Evolutionary conservation across 495 filamentous ascomycete species (phyloP).

Genomic region (Elaphomyces granulatus): DNA sequence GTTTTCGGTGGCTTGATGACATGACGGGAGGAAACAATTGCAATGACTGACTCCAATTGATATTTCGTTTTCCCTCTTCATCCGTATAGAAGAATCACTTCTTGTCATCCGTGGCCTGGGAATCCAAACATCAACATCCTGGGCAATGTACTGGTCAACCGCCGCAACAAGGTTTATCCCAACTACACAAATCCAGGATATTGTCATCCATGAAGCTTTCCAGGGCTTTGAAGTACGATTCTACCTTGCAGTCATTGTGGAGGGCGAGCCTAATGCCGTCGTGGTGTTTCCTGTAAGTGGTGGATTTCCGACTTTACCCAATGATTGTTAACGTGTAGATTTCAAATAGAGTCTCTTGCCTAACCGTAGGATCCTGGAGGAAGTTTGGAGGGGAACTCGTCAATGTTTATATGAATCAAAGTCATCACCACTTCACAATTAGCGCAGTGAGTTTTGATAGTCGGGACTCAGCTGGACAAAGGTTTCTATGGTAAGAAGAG

Average conservation of each 20-base stretch:
- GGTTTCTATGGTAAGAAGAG: background rate
- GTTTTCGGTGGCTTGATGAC: too few relatives aligned
- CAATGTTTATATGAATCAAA: slow-evolving; percentile 62
- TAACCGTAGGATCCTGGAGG: slow-evolving; percentile 52
- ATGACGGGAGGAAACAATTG: too few relatives aligned
- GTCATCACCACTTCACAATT: slow-evolving; percentile 16
- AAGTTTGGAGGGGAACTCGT: slow-evolving; percentile 69
- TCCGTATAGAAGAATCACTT: slow-evolving; percentile 57
- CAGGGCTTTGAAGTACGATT: slow-evolving; percentile 81
- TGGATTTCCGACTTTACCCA: background rate
- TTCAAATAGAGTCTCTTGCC: slow-evolving; percentile 46
- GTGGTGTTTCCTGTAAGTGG: slow-evolving; percentile 74
- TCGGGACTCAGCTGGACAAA: background rate
- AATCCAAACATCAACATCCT: slow-evolving; percentile 70
- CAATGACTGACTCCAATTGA: slow-evolving; percentile 6
- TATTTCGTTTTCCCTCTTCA: slow-evolving; percentile 1
- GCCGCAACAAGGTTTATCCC: slow-evolving; percentile 82
- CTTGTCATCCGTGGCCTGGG: slow-evolving; percentile 80
- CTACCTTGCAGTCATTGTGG: slow-evolving; percentile 80
- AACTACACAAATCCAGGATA: slow-evolving; percentile 77
- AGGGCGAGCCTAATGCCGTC: slow-evolving; percentile 74
- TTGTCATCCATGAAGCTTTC: slow-evolving; percentile 93
- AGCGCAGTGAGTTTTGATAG: background rate
- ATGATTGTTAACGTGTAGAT: too few relatives aligned
- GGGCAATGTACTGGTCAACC: slow-evolving; percentile 45